Evolutionary conservation across 1,139 yeast species (phyloP).

Genomic region (Kodamaea arcana): DNA sequence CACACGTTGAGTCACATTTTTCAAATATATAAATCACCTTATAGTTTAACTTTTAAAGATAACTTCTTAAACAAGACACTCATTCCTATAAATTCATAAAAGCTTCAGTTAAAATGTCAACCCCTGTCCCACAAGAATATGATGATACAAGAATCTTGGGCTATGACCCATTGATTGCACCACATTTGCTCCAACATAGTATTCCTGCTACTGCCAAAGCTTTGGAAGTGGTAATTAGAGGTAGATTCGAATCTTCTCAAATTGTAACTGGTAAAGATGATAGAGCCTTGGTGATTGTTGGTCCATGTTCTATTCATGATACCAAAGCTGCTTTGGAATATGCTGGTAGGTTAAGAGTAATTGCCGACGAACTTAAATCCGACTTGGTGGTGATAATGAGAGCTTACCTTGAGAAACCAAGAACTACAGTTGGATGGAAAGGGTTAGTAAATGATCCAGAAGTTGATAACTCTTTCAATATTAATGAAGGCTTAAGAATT

Average conservation of each 20-base stretch:
- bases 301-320: conserved; percentile 97
- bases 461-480: conserved; percentile 85
- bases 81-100: not conserved
- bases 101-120: conserved; percentile 29
- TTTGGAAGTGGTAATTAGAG: conserved; percentile 65
- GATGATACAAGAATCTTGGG: conserved; percentile 89
- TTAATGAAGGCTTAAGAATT: conserved; percentile 88
- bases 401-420: conserved; percentile 96
- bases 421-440: conserved; percentile 99
- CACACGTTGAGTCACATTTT: not conserved
- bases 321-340: conserved; percentile 85
- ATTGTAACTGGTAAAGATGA: conserved; percentile 74
- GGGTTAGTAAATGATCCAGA: conserved; percentile 97
- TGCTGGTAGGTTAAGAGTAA: conserved; percentile 62
- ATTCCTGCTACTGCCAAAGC: conserved; percentile 63
- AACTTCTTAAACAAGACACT: not conserved
- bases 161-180: conserved; percentile 87
- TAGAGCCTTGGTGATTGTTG: conserved; percentile 78
- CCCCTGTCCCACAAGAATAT: conserved; percentile 66
- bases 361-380: conserved; percentile 63
- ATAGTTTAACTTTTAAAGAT: too few relatives aligned
- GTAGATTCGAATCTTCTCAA: conserved; percentile 70
- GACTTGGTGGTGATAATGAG: conserved; percentile 90
- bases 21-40: too few relatives aligned
- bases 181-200: conserved; percentile 78